These are phyloP conservation scores for Skeletonema grethae DNA, from an alignment of 108 stramenopile species.

Conservation along the genomic window DNA sequence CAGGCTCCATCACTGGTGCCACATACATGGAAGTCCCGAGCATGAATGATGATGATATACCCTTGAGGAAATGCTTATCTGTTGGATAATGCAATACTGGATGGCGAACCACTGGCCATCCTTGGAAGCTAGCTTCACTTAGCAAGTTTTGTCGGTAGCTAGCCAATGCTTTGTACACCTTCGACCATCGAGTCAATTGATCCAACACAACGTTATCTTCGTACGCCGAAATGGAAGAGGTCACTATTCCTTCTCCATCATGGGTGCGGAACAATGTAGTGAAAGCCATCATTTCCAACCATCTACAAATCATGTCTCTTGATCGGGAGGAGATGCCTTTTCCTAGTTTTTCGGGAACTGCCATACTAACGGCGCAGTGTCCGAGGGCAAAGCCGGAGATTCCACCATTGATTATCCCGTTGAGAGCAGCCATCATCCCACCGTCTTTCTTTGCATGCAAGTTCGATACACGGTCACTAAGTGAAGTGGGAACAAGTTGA, in stretches of 20 bases:
- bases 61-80: constrained; percentile 32
- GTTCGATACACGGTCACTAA: constrained; percentile 42
- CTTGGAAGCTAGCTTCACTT: constrained; percentile 46
- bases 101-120: constrained; percentile 58
- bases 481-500: constrained; percentile 35
- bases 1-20: constrained; percentile 41
- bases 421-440: constrained; percentile 36
- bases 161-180: constrained; percentile 44
- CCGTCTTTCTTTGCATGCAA: constrained; percentile 32
- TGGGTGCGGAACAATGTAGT: constrained; percentile 55
- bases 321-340: constrained; percentile 23
- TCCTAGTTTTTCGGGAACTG: constrained; percentile 10
- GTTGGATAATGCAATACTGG: constrained; percentile 51
- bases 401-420: constrained; percentile 52
- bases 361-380: constrained; percentile 52
- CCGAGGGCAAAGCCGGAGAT: constrained; percentile 50
- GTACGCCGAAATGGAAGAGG: constrained; percentile 25
- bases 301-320: constrained; percentile 53
- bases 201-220: constrained; percentile 34
- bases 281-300: constrained; percentile 62
- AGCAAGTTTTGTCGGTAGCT: constrained; percentile 47
- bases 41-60: constrained; percentile 31
- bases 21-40: constrained; percentile 40
- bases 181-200: constrained; percentile 41
- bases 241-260: constrained; percentile 26